Evolutionary conservation across 306 rosid genomes (phyloP), one percentile per base, ranked within the genome.

Genomic region (Pterocarpus santalinus): DNA sequence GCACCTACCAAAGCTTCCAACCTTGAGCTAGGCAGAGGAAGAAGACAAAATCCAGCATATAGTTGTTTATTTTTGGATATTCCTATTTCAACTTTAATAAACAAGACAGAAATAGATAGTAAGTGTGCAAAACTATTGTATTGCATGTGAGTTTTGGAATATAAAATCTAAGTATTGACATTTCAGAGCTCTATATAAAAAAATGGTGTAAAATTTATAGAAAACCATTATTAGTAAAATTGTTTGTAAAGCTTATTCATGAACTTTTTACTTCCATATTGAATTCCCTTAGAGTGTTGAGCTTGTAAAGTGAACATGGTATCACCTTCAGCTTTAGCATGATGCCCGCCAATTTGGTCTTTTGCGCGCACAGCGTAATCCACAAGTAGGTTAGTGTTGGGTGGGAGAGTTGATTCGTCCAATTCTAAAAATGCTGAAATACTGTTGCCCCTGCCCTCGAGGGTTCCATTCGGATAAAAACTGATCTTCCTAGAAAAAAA

Each of bases 391-490:
- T 82, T 69, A 12, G 81, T 60, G 68, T 71, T 13, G 0, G 81
- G 32, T 13, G 63, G 68, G 2, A 87, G 78, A 52, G 83, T 74
- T 35, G 83, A 75, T 4, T 16, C 13, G 0, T 78, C 85, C 69
- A 82, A 22, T 12, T 0, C 34, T 34, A 84, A 53, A 75, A 75
- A 84, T 16, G 84, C 53, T 3, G 88, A 84, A 9, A 84, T 43
- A 2, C 77, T 78, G 0, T 69, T 78, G 14, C 86, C 86, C 41
- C 69, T 70, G 16, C 82, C 84, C 46, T 84, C 88, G 30, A 1
- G n/a, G 0, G 1, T 0, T 56, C 88, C 88, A 35, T 75, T 56
- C 8, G 88, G 86, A 32, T 73, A 81, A 8, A 87, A 13, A 41
- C 5, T 0, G 2, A 87, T 69, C 28, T 69, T 78, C 90, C 86